These are phyloP conservation scores for Ustilago sp. DNA, from an alignment of 1,284 basidiomycete genomes.

Conservation along the genomic window DNA sequence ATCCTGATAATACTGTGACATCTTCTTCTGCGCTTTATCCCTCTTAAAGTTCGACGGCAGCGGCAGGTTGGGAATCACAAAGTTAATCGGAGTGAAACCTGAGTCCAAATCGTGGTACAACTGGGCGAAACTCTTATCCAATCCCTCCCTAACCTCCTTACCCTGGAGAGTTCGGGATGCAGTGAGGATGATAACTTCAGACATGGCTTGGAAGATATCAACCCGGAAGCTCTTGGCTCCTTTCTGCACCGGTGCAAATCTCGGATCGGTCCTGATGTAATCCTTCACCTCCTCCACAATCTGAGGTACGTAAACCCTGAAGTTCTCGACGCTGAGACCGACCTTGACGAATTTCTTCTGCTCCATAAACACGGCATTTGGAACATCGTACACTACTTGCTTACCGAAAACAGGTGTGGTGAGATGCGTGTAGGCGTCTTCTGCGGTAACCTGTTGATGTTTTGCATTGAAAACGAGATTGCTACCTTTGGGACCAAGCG, in stretches of 20 bases:
- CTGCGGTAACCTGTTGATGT: slow-evolving; percentile 89
- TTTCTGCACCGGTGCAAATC: slow-evolving; percentile 74
- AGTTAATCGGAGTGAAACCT: slow-evolving; percentile 74
- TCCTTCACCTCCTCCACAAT: slow-evolving; percentile 75
- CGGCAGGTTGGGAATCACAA: slow-evolving; percentile 93
- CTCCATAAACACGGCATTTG: slow-evolving; percentile 97
- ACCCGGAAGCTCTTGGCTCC: slow-evolving; percentile 34
- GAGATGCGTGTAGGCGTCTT: slow-evolving; percentile 86
- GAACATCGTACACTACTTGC: slow-evolving; percentile 96
- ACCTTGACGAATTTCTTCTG: slow-evolving; percentile 92
- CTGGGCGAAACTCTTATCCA: slow-evolving; percentile 88
- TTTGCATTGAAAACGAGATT: slow-evolving; percentile 96
- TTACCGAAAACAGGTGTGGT: slow-evolving; percentile 80
- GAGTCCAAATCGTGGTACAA: slow-evolving; percentile 92
- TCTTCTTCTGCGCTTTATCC: slow-evolving; percentile 89
- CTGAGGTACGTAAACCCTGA: slow-evolving; percentile 89
- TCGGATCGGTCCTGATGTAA: slow-evolving; percentile 71
- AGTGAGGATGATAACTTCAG: slow-evolving; percentile 95
- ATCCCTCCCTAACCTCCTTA: slow-evolving; percentile 81
- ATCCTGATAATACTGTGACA: slow-evolving; percentile 91
- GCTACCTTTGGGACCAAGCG: slow-evolving; percentile 90
- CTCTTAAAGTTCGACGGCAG: slow-evolving; percentile 87
- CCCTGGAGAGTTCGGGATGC: slow-evolving; percentile 94
- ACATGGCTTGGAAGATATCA: slow-evolving; percentile 76
- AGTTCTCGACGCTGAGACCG: slow-evolving; percentile 90